A percentile compares a stretch with the other conserved stretches of the same genome.
Evolutionary conservation across 2,329 filamentous ascomycete species (phyloP).

Genomic region (Colletotrichum ledebouriae): DNA sequence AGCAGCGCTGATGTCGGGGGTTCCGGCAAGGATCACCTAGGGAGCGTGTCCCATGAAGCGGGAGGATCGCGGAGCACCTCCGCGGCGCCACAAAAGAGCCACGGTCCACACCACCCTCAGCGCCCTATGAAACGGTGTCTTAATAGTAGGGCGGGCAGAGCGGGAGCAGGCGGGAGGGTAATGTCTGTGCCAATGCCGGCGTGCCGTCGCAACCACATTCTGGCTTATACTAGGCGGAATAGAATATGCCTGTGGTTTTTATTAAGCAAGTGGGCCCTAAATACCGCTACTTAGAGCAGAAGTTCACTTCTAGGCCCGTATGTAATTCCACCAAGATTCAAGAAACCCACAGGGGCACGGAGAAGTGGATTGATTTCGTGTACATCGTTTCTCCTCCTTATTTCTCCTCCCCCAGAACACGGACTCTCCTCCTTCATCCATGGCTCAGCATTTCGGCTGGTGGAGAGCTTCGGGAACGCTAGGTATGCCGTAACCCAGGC

Average conservation of each 20-base stretch:
- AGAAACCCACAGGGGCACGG: conserved; percentile 4
- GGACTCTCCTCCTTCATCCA: background rate
- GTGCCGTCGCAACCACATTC: background rate
- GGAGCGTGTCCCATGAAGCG: conserved; percentile 4
- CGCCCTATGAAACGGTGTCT: too few relatives aligned
- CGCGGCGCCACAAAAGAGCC: conserved; percentile 13
- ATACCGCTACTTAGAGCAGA: background rate
- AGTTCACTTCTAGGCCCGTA: conserved; percentile 19
- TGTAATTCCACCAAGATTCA: conserved; percentile 22
- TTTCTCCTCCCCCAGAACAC: conserved; percentile 22
- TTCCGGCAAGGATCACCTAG: conserved; percentile 5
- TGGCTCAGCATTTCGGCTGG: conserved; percentile 24
- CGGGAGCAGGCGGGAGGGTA: conserved; percentile 16
- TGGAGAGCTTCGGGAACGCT: conserved; percentile 21
- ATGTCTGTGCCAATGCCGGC: too few relatives aligned
- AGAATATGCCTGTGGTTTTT: too few relatives aligned
- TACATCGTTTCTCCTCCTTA: background rate
- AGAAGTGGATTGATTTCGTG: conserved; percentile 6
- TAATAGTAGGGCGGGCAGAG: conserved; percentile 5
- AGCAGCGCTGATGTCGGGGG: conserved; percentile 24
- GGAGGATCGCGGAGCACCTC: conserved; percentile 33
- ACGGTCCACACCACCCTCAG: background rate
- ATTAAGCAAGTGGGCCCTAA: too few relatives aligned
- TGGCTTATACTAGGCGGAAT: too few relatives aligned
- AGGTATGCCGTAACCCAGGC: conserved; percentile 20